A percentile compares a stretch with the other conserved stretches of the same genome.
These are phyloP conservation scores for Triticum aestivum DNA, from an alignment of 176 grass and related monocot genomes.

Conservation along the genomic window IWGSC_CS_RefSeq_v2.1 NC_057802.1:580309782-580310281, in stretches of 20 bases:
- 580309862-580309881: too few relatives aligned
- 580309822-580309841: too few relatives aligned
- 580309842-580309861: too few relatives aligned
- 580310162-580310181: background rate
- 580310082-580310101: background rate
- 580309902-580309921: too few relatives aligned
- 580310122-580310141: background rate
- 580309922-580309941: too few relatives aligned
- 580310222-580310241: background rate
- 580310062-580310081: background rate
- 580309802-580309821: too few relatives aligned
- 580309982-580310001: background rate
- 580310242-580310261: too few relatives aligned
- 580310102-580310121: background rate
- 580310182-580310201: slow-evolving; percentile 30
- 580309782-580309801: background rate
- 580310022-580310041: slow-evolving; percentile 5
- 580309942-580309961: background rate
- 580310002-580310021: background rate
- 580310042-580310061: background rate
- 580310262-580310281: too few relatives aligned
- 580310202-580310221: background rate
- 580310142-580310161: background rate
- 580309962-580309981: background rate
- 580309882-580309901: too few relatives aligned